Percentiles rank a stretch among this genome's conserved stretches.
phyloP scores from a whole-genome alignment of 1,139 yeast species.

The Yamadazyma aaseri region DNA sequence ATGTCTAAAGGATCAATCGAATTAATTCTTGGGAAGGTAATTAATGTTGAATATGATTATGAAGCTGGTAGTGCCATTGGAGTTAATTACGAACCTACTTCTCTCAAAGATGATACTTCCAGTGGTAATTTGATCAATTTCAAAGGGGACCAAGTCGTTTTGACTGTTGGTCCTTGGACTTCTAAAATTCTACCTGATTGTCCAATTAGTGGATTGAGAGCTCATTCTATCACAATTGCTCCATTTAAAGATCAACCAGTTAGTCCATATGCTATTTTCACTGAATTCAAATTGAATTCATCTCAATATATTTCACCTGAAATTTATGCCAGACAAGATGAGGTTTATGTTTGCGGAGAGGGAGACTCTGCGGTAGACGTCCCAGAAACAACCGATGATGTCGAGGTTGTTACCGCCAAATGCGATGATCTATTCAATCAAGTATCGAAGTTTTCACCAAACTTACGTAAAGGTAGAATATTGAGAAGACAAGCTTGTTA shows the following conservation, averaged over 20 bases:
- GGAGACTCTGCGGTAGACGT: slow-evolving; percentile 88
- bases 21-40: slow-evolving; percentile 79
- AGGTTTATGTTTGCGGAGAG: slow-evolving; percentile 96
- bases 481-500: slow-evolving; percentile 92
- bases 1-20: slow-evolving; percentile 72
- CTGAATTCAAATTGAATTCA: slow-evolving; percentile 73
- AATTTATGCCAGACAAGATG: slow-evolving; percentile 92
- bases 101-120: slow-evolving; percentile 35
- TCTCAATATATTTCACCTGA: slow-evolving; percentile 82
- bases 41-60: slow-evolving; percentile 59
- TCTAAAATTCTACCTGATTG: slow-evolving; percentile 85
- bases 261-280: slow-evolving; percentile 90
- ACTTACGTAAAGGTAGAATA: slow-evolving; percentile 71
- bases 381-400: slow-evolving; percentile 94
- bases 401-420: slow-evolving; percentile 80
- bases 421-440: slow-evolving; percentile 85
- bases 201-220: slow-evolving; percentile 88
- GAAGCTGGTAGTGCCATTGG: slow-evolving; percentile 69
- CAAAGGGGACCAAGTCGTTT: slow-evolving; percentile 71
- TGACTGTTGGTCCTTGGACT: slow-evolving; percentile 96
- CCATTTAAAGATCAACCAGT: slow-evolving; percentile 72
- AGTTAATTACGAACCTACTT: slow-evolving; percentile 60
- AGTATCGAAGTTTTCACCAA: slow-evolving; percentile 76
- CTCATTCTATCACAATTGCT: slow-evolving; percentile 89
- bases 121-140: slow-evolving; percentile 35